These are phyloP conservation scores for Microcos paniculata DNA, from an alignment of 345 rosid genomes.

Conservation along the genomic window DNA sequence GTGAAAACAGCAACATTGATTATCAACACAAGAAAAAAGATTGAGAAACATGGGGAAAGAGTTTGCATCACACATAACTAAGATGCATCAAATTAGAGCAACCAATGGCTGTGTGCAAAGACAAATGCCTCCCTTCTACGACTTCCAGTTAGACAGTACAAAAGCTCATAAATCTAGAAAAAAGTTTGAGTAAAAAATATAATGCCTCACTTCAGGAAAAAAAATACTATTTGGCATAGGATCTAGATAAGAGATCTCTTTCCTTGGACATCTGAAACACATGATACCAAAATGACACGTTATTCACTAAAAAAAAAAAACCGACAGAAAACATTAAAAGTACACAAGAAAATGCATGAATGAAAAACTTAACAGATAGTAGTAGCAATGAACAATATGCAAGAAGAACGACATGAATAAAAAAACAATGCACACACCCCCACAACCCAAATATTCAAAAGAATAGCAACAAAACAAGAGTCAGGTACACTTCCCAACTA, in stretches of 20 bases:
- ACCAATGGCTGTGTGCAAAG: background rate
- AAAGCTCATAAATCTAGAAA: background rate
- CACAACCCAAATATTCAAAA: background rate
- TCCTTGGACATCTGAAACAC: background rate
- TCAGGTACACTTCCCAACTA: background rate
- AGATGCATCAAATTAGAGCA: background rate
- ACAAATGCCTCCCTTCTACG: background rate
- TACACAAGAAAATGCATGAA: background rate
- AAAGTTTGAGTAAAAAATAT: background rate
- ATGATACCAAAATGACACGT: background rate
- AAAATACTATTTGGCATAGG: background rate
- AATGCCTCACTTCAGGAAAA: background rate
- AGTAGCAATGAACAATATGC: slow-evolving; percentile 8
- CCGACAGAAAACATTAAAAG: slow-evolving; percentile 3
- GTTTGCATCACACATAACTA: background rate
- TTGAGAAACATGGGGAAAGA: background rate
- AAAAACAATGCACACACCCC: slow-evolving; percentile 14
- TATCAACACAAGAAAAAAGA: background rate
- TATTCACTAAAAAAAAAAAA: slow-evolving; percentile 4
- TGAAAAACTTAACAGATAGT: background rate
- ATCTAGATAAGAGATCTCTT: background rate
- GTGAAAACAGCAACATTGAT: background rate
- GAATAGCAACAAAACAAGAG: background rate
- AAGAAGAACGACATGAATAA: slow-evolving; percentile 7
- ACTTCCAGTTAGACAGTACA: background rate